Evolutionary conservation across 768 basidiomycete species (phyloP).

Genomic region (Tylopilus felleus): DNA sequence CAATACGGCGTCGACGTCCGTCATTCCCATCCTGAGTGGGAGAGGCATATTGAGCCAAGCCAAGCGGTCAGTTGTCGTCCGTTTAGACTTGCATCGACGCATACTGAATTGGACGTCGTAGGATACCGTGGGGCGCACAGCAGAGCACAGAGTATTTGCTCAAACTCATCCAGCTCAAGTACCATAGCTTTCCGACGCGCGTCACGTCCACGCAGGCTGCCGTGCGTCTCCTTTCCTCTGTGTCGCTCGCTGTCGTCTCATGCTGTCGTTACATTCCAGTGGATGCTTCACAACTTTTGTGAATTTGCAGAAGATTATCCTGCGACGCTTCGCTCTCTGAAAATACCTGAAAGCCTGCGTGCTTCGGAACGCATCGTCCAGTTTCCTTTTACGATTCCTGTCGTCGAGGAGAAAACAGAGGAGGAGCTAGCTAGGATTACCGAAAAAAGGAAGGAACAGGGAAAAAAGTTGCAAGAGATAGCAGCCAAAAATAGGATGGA

Average conservation of each 20-base stretch:
- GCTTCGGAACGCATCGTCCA: conserved; percentile 72
- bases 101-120: conserved; percentile 28
- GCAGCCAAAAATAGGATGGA: conserved; percentile 82
- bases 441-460: conserved; percentile 84
- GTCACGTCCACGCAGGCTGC: conserved; percentile 74
- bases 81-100: not conserved
- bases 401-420: conserved; percentile 81
- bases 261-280: conserved; percentile 42
- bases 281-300: conserved; percentile 88
- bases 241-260: not conserved
- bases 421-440: conserved; percentile 78
- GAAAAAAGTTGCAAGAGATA: conserved; percentile 84
- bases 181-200: conserved; percentile 87
- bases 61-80: conserved; percentile 61
- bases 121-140: conserved; percentile 91
- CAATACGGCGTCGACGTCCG: conserved; percentile 86
- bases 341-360: conserved; percentile 62
- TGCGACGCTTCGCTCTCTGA: conserved; percentile 59
- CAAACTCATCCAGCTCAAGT: conserved; percentile 93
- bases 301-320: conserved; percentile 79
- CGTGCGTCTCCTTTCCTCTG: conserved; percentile 41
- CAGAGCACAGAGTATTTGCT: conserved; percentile 91
- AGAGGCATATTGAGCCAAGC: conserved; percentile 81
- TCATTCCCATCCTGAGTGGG: conserved; percentile 84
- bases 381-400: conserved; percentile 71